phyloP scores from a whole-genome alignment of 2,329 filamentous ascomycete species.

The Venturia oleaginea region DNA sequence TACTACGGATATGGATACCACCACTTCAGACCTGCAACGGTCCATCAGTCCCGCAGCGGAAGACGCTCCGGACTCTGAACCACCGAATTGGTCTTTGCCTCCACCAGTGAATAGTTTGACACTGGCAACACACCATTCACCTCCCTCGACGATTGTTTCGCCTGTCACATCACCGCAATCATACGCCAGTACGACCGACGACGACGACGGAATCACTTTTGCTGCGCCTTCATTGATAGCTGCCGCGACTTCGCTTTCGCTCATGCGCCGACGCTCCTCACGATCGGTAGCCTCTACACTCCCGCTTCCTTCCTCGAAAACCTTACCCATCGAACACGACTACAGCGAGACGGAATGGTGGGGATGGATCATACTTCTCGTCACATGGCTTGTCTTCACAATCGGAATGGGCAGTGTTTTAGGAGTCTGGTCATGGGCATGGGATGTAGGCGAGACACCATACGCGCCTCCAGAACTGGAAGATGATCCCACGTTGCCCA shows the following conservation, averaged over 20 bases:
- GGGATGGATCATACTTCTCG: constrained; percentile 86
- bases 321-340: constrained; percentile 58
- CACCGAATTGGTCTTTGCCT: background rate
- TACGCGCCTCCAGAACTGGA: constrained; percentile 93
- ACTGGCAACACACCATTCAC: constrained; percentile 15
- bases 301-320: constrained; percentile 13
- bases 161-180: constrained; percentile 13
- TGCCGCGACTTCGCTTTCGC: constrained; percentile 18
- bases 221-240: constrained; percentile 24
- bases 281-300: constrained; percentile 25
- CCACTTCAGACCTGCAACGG: constrained; percentile 19
- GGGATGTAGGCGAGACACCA: constrained; percentile 94
- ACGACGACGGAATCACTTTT: constrained; percentile 68
- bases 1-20: constrained; percentile 20
- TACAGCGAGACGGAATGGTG: constrained; percentile 95
- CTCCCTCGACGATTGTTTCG: constrained; percentile 17
- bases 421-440: constrained; percentile 96
- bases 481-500: constrained; percentile 87
- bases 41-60: constrained; percentile 18
- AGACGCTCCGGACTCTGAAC: background rate
- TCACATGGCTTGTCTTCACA: constrained; percentile 94
- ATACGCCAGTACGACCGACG: constrained; percentile 69
- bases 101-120: background rate
- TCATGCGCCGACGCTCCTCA: constrained; percentile 37
- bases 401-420: constrained; percentile 94